Evolutionary conservation across 306 rosid species (phyloP).

Genomic region (Amphicarpaea edgeworthii): DNA sequence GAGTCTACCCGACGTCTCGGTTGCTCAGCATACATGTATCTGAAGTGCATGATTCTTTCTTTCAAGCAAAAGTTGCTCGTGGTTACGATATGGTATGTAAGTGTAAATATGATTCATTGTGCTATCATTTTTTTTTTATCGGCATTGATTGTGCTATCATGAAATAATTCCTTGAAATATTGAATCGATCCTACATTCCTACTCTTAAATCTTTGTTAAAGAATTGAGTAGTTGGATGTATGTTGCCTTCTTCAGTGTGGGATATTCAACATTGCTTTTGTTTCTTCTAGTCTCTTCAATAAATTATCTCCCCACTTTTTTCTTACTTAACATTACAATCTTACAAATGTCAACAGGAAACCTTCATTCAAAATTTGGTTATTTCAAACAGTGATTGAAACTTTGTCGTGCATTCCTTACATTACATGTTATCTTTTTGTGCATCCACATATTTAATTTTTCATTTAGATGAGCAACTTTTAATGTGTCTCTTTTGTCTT

Average conservation of each 20-base stretch:
- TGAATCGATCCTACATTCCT: background rate
- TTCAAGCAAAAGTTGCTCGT: constrained; percentile 90
- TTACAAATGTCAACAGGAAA: background rate
- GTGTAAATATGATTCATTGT: constrained; percentile 14
- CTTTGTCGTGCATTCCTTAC: background rate
- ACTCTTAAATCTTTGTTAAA: constrained; percentile 15
- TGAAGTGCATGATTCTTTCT: constrained; percentile 94
- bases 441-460: constrained; percentile 9
- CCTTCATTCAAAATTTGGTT: constrained; percentile 11
- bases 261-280: background rate
- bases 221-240: background rate
- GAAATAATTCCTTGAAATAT: constrained; percentile 1
- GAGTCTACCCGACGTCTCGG: constrained; percentile 85
- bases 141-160: background rate
- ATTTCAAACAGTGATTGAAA: constrained; percentile 5
- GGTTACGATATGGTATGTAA: constrained; percentile 78
- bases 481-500: constrained; percentile 19
- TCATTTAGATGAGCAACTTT: background rate
- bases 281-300: constrained; percentile 17
- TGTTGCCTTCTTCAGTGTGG: background rate
- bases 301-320: background rate
- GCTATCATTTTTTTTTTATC: too few relatives aligned
- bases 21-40: constrained; percentile 87
- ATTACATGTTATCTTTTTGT: constrained; percentile 9
- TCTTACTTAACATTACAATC: background rate